Evolutionary conservation across 2,329 filamentous ascomycete genomes (phyloP).

Genomic region (Periconia digitata): DNA sequence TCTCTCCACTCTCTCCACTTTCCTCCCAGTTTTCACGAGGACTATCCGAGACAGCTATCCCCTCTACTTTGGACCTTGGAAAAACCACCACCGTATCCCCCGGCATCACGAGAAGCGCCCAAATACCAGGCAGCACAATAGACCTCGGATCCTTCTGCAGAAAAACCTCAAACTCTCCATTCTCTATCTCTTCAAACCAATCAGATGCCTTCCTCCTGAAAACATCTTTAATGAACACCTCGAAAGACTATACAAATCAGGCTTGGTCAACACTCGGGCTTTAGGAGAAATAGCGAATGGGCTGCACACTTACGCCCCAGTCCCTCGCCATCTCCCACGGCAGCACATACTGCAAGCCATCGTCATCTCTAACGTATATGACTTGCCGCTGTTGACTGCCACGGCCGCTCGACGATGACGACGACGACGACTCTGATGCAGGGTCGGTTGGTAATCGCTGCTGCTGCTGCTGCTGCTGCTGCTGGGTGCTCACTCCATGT

Average conservation of each 20-base stretch:
- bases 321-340: slow-evolving; percentile 3
- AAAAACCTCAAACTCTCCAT: neutral
- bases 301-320: slow-evolving; percentile 6
- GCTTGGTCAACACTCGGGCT: neutral
- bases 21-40: too few relatives aligned
- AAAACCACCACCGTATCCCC: neutral
- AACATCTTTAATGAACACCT: slow-evolving; percentile 6
- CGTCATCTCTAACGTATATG: slow-evolving; percentile 9
- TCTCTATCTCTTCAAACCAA: neutral
- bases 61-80: neutral
- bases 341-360: slow-evolving; percentile 3
- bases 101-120: neutral
- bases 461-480: too few relatives aligned
- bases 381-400: too few relatives aligned
- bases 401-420: too few relatives aligned
- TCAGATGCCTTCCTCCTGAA: slow-evolving; percentile 1
- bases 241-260: slow-evolving; percentile 4
- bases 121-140: neutral
- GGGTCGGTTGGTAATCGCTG: too few relatives aligned
- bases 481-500: too few relatives aligned
- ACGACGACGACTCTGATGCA: too few relatives aligned
- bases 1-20: too few relatives aligned
- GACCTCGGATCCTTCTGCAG: neutral
- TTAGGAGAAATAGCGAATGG: neutral
- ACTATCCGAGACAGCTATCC: neutral